Evolutionary conservation across 2,329 filamentous ascomycete genomes (phyloP).

Genomic region (Mycosphaerella sp.): DNA sequence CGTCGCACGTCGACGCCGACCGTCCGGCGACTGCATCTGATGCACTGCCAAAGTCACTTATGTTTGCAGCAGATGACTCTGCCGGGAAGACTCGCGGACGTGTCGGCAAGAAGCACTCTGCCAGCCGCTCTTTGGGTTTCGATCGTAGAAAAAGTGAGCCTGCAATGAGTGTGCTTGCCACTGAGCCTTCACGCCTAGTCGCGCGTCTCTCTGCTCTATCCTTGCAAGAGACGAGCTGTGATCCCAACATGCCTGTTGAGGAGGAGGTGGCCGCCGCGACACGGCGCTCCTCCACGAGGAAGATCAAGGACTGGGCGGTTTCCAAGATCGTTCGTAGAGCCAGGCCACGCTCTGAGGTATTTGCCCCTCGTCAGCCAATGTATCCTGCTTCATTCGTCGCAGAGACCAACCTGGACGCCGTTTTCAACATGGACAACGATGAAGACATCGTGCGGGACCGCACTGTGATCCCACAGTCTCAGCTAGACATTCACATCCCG

Average conservation of each 20-base stretch:
- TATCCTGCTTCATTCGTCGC: constrained; percentile 17
- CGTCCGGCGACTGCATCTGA: constrained; percentile 24
- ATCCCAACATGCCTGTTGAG: background rate
- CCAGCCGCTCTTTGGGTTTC: constrained; percentile 55
- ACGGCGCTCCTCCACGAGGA: constrained; percentile 47
- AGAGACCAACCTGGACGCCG: constrained; percentile 32
- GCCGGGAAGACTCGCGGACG: constrained; percentile 19
- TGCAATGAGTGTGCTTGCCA: constrained; percentile 27
- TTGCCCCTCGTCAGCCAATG: background rate
- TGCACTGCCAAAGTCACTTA: constrained; percentile 9
- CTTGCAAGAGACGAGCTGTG: constrained; percentile 26
- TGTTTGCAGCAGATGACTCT: constrained; percentile 14
- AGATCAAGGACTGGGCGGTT: constrained; percentile 64
- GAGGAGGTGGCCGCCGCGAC: constrained; percentile 7
- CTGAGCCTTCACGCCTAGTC: constrained; percentile 27
- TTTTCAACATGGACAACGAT: constrained; percentile 24
- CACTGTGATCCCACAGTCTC: background rate
- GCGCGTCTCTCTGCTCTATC: constrained; percentile 30
- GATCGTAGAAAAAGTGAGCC: constrained; percentile 46
- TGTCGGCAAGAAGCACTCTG: constrained; percentile 57
- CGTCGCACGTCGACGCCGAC: constrained; percentile 14
- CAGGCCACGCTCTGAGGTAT: constrained; percentile 14
- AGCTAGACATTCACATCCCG: constrained; percentile 10
- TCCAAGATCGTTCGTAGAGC: constrained; percentile 45
- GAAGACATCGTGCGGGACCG: constrained; percentile 9